phyloP scores from a whole-genome alignment of 345 rosid genomes.

The Ricinus communis region DNA sequence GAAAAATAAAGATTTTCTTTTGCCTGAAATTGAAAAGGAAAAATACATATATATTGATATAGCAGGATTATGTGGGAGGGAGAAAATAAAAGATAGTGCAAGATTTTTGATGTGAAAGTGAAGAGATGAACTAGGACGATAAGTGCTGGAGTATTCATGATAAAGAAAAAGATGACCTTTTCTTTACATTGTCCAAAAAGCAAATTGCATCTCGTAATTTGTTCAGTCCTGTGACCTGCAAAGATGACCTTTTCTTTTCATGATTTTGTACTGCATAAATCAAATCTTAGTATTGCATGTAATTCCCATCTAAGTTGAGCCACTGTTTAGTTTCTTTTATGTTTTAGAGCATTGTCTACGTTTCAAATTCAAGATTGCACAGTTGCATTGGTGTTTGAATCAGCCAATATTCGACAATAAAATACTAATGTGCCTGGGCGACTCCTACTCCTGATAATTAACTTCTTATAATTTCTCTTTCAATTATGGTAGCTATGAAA shows the following conservation, averaged over 20 bases:
- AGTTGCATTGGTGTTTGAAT: no score
- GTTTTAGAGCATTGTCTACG: no score
- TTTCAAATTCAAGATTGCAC: no score
- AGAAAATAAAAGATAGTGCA: slow-evolving; percentile 6
- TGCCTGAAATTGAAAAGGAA: neutral
- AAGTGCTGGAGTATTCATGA: slow-evolving; percentile 20
- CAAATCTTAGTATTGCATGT: neutral
- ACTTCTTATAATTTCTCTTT: no score
- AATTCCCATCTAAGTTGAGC: no score
- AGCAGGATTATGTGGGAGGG: neutral
- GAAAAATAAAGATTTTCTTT: no score
- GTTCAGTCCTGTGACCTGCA: neutral
- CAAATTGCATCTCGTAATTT: neutral
- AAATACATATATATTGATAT: neutral
- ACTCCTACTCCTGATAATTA: no score
- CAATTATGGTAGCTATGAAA: no score
- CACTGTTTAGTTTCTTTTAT: no score
- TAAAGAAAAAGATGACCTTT: slow-evolving; percentile 5
- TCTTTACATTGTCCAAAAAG: slow-evolving; percentile 11
- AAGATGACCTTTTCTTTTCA: neutral
- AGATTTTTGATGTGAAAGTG: slow-evolving; percentile 16
- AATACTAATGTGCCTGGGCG: no score
- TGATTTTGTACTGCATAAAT: neutral
- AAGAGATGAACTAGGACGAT: slow-evolving; percentile 22
- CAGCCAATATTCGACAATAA: no score